Conservation (phyloP, 176 grass and related monocot species). For the Raddia distichophylla region DNA sequence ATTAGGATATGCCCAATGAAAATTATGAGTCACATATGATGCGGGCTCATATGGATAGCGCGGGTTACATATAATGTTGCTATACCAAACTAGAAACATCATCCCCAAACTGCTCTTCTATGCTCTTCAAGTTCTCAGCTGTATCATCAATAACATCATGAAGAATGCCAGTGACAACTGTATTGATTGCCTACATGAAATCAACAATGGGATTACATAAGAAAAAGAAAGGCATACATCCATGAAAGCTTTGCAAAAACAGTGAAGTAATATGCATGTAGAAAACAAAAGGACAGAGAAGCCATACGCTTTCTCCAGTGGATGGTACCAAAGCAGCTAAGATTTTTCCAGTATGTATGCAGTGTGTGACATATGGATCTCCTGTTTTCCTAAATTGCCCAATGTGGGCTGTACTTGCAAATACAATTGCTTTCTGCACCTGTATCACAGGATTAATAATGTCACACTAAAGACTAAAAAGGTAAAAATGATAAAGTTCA, state of each 20-base stretch:
- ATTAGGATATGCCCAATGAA: no score
- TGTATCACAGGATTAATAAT: conserved; percentile 39
- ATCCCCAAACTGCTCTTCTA: conserved; percentile 83
- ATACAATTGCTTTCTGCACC: conserved; percentile 86
- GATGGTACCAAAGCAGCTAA: conserved; percentile 92
- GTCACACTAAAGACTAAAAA: conserved; percentile 9
- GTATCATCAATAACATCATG: conserved; percentile 97
- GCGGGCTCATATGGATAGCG: no score
- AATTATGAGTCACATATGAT: no score
- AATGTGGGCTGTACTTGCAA: conserved; percentile 79
- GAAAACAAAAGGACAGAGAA: conserved; percentile 24
- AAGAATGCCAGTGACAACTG: conserved; percentile 90
- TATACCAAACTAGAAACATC: conserved; percentile 87
- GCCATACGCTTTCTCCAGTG: conserved; percentile 75
- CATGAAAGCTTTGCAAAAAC: conserved; percentile 30
- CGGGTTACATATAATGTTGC: no score
- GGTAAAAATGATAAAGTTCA: conserved; percentile 26
- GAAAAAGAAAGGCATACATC: conserved; percentile 25
- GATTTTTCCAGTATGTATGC: conserved; percentile 94
- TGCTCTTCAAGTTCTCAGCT: conserved; percentile 71
- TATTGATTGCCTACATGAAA: conserved; percentile 77
- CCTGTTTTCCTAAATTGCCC: conserved; percentile 93
- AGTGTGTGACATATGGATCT: conserved; percentile 93
- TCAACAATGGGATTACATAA: conserved; percentile 27
- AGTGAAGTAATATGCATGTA: conserved; percentile 19